Base-by-base conservation (phyloP, 306 rosid genomes). In the Calophaca sinica region DNA sequence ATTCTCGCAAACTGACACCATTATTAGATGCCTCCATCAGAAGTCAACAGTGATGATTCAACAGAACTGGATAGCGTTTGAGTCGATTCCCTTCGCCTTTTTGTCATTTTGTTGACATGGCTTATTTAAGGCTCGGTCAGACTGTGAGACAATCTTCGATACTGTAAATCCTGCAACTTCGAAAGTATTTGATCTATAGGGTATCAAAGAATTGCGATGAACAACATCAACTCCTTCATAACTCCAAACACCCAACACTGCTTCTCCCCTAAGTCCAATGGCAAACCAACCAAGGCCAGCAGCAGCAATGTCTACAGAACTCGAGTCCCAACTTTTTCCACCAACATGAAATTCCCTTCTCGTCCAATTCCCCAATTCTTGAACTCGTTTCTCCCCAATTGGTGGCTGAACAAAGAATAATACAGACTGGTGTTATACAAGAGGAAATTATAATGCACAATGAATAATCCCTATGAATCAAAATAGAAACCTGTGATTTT, bases 271-370 rank as follows among this genome's bases (percentile, higher is more conserved):
- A 64, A 94, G 90, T 61, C 98, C 96, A 86, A 91, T 48, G 68
- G 93, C 93, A 88, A 86, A 91, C 97, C 98, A 94, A 28, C 97
- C 98, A 57, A 94, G 89, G 46, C 97, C 98, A 75, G 96, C 84
- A 45, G 84, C 93, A 42, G 96, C 94, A 75, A 88, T 78, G 74
- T 91, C 98, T 35, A 88, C 86, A n/a, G 90, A 91, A 74, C 93
- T 94, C 48, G 97, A 90, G 73, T 91, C 96, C 98, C 97, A 94
- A 73, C 87, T 88, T 72, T 80, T 87, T 52, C 98, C 97, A 73
- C 78, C 46, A 35, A 91, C 86, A 42, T 52, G 82, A 35, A 86
- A 84, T 79, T 89, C 90, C 77, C 77, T 89, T 82, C 87, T 80
- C 75, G 83, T 85, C 97, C 97, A 94, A 61, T 82, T 79, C 74